phyloP scores from a whole-genome alignment of 371 early-diverging fungal genomes.

The Saksenaea oblongispora region DNA sequence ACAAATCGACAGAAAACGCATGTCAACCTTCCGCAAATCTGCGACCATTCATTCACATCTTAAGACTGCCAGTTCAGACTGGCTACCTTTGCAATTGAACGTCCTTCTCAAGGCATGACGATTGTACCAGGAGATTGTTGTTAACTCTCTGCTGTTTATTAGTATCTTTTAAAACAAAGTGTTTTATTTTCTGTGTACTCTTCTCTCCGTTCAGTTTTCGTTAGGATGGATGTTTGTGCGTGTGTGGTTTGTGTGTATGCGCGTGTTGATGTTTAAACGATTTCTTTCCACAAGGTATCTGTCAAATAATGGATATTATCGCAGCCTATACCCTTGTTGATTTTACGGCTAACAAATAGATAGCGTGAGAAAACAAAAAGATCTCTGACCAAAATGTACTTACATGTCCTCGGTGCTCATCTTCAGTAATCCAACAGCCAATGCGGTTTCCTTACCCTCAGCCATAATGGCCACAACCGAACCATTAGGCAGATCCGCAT shows the following conservation, averaged over 20 bases:
- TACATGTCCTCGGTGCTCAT: conserved; percentile 94
- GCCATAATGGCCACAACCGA: conserved; percentile 92
- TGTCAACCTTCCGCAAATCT: too few relatives aligned
- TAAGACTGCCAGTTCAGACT: too few relatives aligned
- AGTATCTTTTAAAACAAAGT: neutral
- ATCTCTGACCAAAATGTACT: conserved; percentile 24
- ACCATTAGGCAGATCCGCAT: conserved; percentile 70
- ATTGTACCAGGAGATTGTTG: neutral
- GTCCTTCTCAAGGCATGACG: too few relatives aligned
- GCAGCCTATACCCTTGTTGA: conserved; percentile 93
- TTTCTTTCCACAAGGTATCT: conserved; percentile 87
- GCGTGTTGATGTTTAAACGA: conserved; percentile 17
- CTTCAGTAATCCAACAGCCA: conserved; percentile 86
- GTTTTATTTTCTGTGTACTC: neutral
- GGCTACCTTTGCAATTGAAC: too few relatives aligned
- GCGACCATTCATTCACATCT: too few relatives aligned
- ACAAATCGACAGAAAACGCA: too few relatives aligned
- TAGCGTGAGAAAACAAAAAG: conserved; percentile 2
- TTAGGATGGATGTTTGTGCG: neutral
- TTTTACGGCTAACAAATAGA: conserved; percentile 53
- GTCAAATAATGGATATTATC: conserved; percentile 87
- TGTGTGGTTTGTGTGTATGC: neutral
- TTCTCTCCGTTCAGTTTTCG: neutral
- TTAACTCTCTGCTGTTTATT: neutral
- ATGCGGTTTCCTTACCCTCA: conserved; percentile 95